Percentiles rank a stretch among this genome's conserved stretches.
phyloP scores from a whole-genome alignment of 495 filamentous ascomycete species.

The Astrocystis sublimbata region DNA sequence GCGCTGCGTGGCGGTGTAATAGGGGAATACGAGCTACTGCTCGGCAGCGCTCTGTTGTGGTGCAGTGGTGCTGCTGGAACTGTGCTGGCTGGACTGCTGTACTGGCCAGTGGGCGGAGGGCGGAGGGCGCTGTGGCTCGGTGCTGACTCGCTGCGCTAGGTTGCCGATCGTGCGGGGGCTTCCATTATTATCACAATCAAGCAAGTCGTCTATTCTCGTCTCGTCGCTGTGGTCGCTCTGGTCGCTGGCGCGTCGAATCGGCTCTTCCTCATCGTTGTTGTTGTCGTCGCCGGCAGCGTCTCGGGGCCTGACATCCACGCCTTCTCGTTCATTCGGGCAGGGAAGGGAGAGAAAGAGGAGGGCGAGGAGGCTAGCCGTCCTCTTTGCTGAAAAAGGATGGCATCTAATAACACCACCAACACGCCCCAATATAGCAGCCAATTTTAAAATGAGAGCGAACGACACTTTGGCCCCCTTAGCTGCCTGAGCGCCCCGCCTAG shows the following conservation, averaged over 20 bases:
- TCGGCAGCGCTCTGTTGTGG: not conserved
- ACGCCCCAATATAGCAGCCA: constrained; percentile 11
- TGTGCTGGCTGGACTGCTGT: too few species aligned
- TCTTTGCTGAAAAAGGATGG: not conserved
- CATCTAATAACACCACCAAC: constrained; percentile 6
- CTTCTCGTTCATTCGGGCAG: constrained; percentile 24
- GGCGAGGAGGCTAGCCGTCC: constrained; percentile 13
- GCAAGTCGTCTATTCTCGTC: constrained; percentile 10
- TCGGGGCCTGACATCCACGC: constrained; percentile 35
- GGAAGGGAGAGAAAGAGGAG: constrained; percentile 24
- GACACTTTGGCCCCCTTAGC: constrained; percentile 4
- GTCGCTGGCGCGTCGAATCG: constrained; percentile 23
- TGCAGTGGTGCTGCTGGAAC: too few species aligned
- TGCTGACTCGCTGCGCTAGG: constrained; percentile 26
- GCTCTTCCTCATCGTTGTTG: constrained; percentile 37
- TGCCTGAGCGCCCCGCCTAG: too few species aligned
- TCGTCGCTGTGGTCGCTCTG: constrained; percentile 12
- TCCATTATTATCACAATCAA: constrained; percentile 21
- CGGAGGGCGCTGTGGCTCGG: too few species aligned
- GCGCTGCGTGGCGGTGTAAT: constrained; percentile 41
- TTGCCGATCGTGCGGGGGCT: constrained; percentile 25
- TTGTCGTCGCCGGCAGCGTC: constrained; percentile 16
- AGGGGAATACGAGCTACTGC: constrained; percentile 37
- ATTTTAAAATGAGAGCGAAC: constrained; percentile 20
- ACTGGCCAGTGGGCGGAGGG: constrained; percentile 15